These are phyloP conservation scores for Geosmithia morbida DNA, from an alignment of 2,329 filamentous ascomycete genomes.

Conservation along the genomic window DNA sequence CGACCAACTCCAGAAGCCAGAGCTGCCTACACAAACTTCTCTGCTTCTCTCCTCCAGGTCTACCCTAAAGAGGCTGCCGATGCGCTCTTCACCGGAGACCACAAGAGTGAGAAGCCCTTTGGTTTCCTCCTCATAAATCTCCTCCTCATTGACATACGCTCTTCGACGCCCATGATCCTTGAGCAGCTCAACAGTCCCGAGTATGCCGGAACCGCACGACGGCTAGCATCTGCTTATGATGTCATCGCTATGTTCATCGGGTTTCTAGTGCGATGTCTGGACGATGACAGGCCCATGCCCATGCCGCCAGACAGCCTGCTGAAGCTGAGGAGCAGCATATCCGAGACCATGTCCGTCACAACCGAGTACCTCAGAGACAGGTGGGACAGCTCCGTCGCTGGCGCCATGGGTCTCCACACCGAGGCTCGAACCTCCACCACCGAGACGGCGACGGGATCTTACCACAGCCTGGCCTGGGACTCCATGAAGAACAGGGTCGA, in stretches of 20 bases:
- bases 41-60: slow-evolving; percentile 39
- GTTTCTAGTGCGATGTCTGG: slow-evolving; percentile 37
- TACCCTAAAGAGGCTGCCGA: slow-evolving; percentile 31
- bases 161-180: slow-evolving; percentile 45
- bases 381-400: slow-evolving; percentile 54
- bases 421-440: slow-evolving; percentile 31
- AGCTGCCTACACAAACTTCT: slow-evolving; percentile 43
- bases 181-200: slow-evolving; percentile 38
- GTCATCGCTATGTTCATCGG: slow-evolving; percentile 46
- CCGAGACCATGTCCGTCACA: slow-evolving; percentile 47
- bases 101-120: slow-evolving; percentile 33
- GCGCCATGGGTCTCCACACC: slow-evolving; percentile 45
- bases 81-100: slow-evolving; percentile 36
- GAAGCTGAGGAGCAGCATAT: slow-evolving; percentile 43
- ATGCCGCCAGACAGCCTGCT: slow-evolving; percentile 46
- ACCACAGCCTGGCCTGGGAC: slow-evolving; percentile 43
- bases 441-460: slow-evolving; percentile 27
- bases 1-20: slow-evolving; percentile 40
- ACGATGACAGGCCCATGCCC: slow-evolving; percentile 26
- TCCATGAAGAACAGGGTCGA: slow-evolving; percentile 29
- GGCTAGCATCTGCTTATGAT: slow-evolving; percentile 47
- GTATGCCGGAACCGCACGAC: slow-evolving; percentile 34
- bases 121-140: slow-evolving; percentile 50
- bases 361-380: slow-evolving; percentile 54
- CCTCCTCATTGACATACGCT: slow-evolving; percentile 50